Base-by-base conservation (phyloP, 2,329 filamentous ascomycete species). In the Leptosphaerulina australis region DNA sequence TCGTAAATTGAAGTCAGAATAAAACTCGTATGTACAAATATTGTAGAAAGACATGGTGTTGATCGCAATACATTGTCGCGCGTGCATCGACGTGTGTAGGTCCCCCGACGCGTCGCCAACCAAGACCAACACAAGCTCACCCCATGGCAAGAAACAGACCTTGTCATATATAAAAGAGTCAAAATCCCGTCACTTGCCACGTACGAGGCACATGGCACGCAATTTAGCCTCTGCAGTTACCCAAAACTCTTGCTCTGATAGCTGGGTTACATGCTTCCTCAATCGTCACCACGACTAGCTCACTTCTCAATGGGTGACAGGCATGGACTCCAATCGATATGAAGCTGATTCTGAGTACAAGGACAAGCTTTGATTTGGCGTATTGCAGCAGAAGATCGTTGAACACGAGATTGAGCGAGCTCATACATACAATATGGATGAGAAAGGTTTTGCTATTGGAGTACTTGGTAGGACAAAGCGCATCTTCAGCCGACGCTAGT, bases 131-230 rank as follows among this genome's bases (percentile, higher is more conserved):
- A 9, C 14, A 29, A 31, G 6, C 43, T 53, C 15, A 47, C 11
- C 26, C 2, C 10, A 36, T 31, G 38, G 10, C 43, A 59, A 41
- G 53, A 59, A 31, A 18, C 14, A 12, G 35, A 53, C 43, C 59
- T 64, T 57, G 37, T 60, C 30, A 14, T 59, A 64, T 39, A 62
- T 64, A 15, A 35, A 58, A n/a, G 35, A 31, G 33, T 47, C 61
- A 28, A 45, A 21, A 25, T 24, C 44, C 12, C 24, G 37, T 44
- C 36, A 46, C 17, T 37, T 62, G 14, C 55, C 47, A 41, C 59
- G 47, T 55, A 59, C 57, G 33, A 50, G 30, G 20, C 2, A 9
- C 3, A 33, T 33, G 30, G 15, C 20, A 7, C 14, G 10, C 36
- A 56, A 52, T 45, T 56, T 62, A 43, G 51, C 56, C 8, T 40